Evolutionary conservation across 768 basidiomycete species (phyloP).

Genomic region (Lactarius akahatsu): DNA sequence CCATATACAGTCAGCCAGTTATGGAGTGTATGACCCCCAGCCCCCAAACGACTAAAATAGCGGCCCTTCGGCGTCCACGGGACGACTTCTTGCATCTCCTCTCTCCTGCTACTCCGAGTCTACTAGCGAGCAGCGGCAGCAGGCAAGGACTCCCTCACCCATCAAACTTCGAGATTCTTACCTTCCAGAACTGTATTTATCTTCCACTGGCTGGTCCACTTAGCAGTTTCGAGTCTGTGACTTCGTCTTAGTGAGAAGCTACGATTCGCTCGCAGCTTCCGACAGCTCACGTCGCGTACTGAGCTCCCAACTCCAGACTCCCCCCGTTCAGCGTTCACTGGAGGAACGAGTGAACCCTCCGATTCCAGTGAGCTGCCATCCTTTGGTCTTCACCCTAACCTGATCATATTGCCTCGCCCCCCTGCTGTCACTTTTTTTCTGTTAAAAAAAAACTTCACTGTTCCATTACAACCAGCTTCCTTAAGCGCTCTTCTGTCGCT

Average conservation of each 20-base stretch:
- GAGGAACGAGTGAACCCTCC: constrained; percentile 15
- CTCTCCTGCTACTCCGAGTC: constrained; percentile 5
- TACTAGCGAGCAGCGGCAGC: constrained; percentile 14
- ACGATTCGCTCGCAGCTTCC: not conserved
- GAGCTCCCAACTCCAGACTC: constrained; percentile 14
- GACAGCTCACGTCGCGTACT: constrained; percentile 1
- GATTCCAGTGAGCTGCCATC: not conserved
- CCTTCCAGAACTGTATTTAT: not conserved
- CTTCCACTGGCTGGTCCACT: not conserved
- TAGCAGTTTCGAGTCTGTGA: not conserved
- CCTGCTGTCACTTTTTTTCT: not conserved
- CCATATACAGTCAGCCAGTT: constrained; percentile 19
- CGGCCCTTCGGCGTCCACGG: constrained; percentile 1
- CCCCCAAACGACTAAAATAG: constrained; percentile 24
- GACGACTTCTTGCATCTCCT: not conserved
- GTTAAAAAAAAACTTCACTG: not conserved
- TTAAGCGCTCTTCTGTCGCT: not conserved
- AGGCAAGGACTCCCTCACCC: constrained; percentile 4
- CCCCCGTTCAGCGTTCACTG: not conserved
- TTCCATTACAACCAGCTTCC: not conserved
- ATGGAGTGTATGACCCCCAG: constrained; percentile 22
- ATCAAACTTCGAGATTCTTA: not conserved
- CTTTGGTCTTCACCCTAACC: not conserved
- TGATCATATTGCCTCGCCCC: not conserved
- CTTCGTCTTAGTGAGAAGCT: constrained; percentile 6